These are phyloP conservation scores for Didymella keratinophila DNA, from an alignment of 2,329 filamentous ascomycete species.

Conservation along the genomic window DNA sequence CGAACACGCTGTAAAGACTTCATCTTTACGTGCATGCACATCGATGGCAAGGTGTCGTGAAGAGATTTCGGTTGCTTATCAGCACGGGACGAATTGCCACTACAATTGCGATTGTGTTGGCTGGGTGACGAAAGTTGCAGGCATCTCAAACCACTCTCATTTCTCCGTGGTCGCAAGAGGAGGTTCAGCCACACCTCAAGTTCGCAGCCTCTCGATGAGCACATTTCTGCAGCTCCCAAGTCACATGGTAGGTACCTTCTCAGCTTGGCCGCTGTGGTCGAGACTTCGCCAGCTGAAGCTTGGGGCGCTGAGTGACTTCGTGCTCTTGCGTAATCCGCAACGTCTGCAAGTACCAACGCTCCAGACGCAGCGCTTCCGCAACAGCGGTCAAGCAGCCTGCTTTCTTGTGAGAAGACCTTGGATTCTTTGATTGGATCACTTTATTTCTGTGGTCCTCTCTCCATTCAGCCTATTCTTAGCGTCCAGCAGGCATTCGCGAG, in stretches of 20 bases:
- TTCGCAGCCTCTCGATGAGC: neutral
- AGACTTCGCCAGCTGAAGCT: constrained; percentile 3
- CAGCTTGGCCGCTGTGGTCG: constrained; percentile 5
- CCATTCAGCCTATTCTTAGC: constrained; percentile 10
- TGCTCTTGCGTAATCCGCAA: constrained; percentile 5
- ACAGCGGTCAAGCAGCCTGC: constrained; percentile 13
- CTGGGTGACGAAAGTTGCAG: constrained; percentile 4
- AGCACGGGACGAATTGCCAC: constrained; percentile 8
- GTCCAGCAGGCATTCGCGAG: neutral
- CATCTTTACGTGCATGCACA: constrained; percentile 7
- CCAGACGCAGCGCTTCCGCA: neutral
- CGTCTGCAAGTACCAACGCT: constrained; percentile 1
- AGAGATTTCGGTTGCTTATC: neutral
- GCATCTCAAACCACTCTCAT: neutral
- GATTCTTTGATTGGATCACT: constrained; percentile 9
- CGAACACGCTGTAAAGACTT: neutral
- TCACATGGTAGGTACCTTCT: constrained; percentile 2
- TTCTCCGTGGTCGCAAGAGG: neutral
- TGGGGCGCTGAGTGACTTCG: constrained; percentile 10
- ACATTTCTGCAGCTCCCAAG: neutral
- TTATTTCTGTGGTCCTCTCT: constrained; percentile 13
- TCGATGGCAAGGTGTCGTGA: constrained; percentile 1
- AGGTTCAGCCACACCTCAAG: neutral
- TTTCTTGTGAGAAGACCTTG: constrained; percentile 3
- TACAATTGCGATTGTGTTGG: constrained; percentile 1